Evolutionary conservation across 768 basidiomycete genomes (phyloP), one percentile per base, ranked within the genome.

Genomic region (Cyclocybe aegerita): DNA sequence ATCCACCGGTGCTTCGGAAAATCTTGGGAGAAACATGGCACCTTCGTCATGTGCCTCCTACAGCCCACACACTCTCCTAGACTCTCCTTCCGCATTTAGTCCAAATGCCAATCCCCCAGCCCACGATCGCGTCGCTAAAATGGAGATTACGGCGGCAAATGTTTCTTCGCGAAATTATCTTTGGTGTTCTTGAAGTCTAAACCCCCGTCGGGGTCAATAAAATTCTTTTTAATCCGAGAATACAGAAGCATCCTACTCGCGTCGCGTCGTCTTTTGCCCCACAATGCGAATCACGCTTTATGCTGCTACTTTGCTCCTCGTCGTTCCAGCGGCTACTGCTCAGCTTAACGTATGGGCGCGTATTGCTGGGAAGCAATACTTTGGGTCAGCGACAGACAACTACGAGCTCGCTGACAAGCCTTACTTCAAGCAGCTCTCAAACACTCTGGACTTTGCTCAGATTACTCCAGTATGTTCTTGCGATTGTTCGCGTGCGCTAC

Each of bases 311-410:
- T 30, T 53, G 36, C 37, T 54, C 35, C 45, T 56, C 4, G 43
- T 37, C 17, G 30, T 53, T 43, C 48, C 55, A 4, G 17, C 41
- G 3, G 55, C 41, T 42, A 49, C 47, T 30, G 55, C 51, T 23
- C 51, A 56, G 40, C 55, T 56, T 31, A 53, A 56, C 31, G 9
- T 63, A 56, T 43, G 66, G n/a, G 75, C 76, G 4, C 65, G 63
- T 49, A 64, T 68, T 15, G 66, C 70, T 1, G 72, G 73, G 37
- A 77, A 77, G 62, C 59, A 65, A 17, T 78, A 78, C 66, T 78
- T 78, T 53, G 77, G 77, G 12, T 66, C 72, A 38, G 78, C 78
- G 15, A 78, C 76, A 4, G 76, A 78, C 64, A 76, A 77, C 56
- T 52, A 59, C 43, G 76, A 78, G 58, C 67, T 78, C 40, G 70